phyloP scores from a whole-genome alignment of 108 stramenopile genomes.

The Aurantiochytrium sp. region DNA sequence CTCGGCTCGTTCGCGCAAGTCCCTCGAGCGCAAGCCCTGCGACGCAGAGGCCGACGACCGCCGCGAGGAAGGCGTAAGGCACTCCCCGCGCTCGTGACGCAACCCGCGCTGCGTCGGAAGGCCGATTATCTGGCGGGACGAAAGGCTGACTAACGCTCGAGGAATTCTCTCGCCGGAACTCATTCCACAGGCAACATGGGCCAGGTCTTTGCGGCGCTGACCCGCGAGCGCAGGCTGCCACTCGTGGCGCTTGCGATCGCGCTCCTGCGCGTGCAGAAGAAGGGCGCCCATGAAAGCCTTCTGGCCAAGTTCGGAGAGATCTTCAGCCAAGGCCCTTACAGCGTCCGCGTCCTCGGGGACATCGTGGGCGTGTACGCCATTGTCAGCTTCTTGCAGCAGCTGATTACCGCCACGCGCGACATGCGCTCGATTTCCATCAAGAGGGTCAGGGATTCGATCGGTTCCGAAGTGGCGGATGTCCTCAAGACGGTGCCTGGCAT shows the following conservation, averaged over 20 bases:
- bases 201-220: background rate
- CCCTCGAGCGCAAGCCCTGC: too few species aligned
- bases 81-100: too few species aligned
- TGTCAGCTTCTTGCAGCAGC: background rate
- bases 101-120: too few species aligned
- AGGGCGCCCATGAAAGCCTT: background rate
- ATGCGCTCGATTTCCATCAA: background rate
- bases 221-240: background rate
- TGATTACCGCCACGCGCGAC: background rate
- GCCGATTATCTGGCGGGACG: too few species aligned
- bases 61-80: too few species aligned
- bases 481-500: background rate
- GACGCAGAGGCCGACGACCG: too few species aligned
- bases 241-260: background rate
- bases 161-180: background rate
- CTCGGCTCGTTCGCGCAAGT: too few species aligned
- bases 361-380: background rate
- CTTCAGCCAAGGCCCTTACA: background rate
- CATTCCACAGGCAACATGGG: background rate
- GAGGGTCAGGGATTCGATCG: background rate
- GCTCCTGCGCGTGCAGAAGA: background rate
- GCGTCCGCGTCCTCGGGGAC: background rate
- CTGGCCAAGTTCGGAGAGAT: background rate
- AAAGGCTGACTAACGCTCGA: background rate
- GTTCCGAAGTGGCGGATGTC: background rate